Evolutionary conservation across 2,329 filamentous ascomycete species (phyloP), one percentile per base, ranked within the genome.

Genomic region (Gnomoniopsis smithogilvyi): DNA sequence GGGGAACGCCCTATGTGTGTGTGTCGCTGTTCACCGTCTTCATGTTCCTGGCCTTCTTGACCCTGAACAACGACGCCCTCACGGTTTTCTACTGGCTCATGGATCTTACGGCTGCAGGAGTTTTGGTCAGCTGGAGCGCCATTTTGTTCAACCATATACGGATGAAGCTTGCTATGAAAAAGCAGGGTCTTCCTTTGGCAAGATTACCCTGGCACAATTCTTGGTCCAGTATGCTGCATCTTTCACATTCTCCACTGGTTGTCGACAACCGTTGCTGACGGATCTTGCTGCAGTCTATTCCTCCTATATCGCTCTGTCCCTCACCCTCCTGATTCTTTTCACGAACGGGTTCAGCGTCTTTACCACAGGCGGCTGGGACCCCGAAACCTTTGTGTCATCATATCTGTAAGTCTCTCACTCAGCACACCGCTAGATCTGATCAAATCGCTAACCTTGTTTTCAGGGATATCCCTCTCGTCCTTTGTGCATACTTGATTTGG

Each of bases 261-360:
- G 48, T 4, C 33, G 1, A 61, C 30, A 26, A 15, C 6, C 54
- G 12, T 21, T 59, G 33, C 51, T 64, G n/a, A 53, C 48, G 2
- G 15, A 33, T 21, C 34, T 11, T 11, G 15, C 17, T 10, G 8
- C 56, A 86, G 82, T 78, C 14, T 86, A 85, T 64, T 82, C 79
- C 14, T 89, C 89, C 0, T 87, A 80, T 64, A 72, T 75, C 10
- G 82, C 84, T 0, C 75, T 93, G 6, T 68, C 77, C 61, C 82
- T 87, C 76, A 84, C 80, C 67, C 74, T 86, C 30, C 70, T 89
- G 45, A 87, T 91, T 61, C 73, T 92, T 3, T 76, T 92, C 45
- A 92, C 89, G 3, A 83, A 85, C 41, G 89, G 89, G 0, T 92
- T 92, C 64, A 67, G 75, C 2, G 82, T 84, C 3, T 88, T 88